Evolutionary conservation across 2,329 filamentous ascomycete genomes (phyloP).

Genomic region (Myriosclerotinia duriaeana): DNA sequence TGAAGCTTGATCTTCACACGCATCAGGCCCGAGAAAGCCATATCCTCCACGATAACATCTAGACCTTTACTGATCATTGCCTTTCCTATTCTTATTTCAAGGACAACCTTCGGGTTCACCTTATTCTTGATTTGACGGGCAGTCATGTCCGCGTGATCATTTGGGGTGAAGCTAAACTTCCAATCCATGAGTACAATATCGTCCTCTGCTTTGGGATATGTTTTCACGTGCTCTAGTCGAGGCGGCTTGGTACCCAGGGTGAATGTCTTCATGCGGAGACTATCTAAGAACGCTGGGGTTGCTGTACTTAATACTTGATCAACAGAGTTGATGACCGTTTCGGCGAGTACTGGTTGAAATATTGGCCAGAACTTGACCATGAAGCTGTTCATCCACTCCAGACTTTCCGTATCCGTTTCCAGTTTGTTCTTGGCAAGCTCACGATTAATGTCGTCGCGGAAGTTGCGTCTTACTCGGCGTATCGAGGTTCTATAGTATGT

Average conservation of each 20-base stretch:
- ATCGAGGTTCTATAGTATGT: constrained; percentile 97
- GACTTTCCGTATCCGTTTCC: constrained; percentile 85
- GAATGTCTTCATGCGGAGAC: constrained; percentile 89
- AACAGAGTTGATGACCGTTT: constrained; percentile 89
- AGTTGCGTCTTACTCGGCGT: constrained; percentile 89
- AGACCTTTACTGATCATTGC: constrained; percentile 96
- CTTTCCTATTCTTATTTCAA: constrained; percentile 93
- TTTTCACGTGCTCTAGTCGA: constrained; percentile 95
- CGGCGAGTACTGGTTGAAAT: constrained; percentile 88
- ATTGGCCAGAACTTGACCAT: constrained; percentile 99
- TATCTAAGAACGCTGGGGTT: constrained; percentile 90
- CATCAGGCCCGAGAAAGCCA: constrained; percentile 95
- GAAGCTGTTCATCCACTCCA: constrained; percentile 99
- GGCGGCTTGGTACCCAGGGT: constrained; percentile 93
- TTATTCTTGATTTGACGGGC: constrained; percentile 87
- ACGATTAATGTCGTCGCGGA: constrained; percentile 87
- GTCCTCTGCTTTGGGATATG: constrained; percentile 92
- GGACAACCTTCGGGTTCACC: constrained; percentile 92
- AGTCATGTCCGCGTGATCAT: constrained; percentile 90
- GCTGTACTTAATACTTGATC: constrained; percentile 93
- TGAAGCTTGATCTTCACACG: constrained; percentile 97
- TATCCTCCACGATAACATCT: constrained; percentile 96
- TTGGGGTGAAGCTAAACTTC: constrained; percentile 99
- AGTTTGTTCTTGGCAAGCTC: constrained; percentile 84
- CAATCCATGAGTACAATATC: constrained; percentile 98